A percentile compares a stretch with the other conserved stretches of the same genome.
phyloP scores from a whole-genome alignment of 164 flowering plant genomes.

The Sextonia rubra region DNA sequence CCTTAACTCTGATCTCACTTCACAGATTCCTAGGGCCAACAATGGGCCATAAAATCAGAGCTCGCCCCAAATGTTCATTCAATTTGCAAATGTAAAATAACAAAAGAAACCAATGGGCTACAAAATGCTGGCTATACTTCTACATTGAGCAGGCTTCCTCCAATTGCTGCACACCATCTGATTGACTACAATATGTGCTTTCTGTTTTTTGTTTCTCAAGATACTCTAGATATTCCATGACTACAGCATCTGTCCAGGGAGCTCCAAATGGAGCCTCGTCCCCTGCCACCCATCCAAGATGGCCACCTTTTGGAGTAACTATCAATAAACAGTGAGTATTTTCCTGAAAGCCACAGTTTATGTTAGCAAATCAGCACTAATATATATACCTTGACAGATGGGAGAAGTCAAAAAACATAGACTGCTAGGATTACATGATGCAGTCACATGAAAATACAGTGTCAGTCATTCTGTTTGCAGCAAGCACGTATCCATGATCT shows the following conservation, averaged over 20 bases:
- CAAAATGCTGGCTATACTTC: slow-evolving; percentile 13
- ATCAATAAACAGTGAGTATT: slow-evolving; percentile 75
- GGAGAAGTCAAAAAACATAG: neutral
- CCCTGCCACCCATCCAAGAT: slow-evolving; percentile 96
- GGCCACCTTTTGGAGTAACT: slow-evolving; percentile 93
- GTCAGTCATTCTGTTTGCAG: neutral
- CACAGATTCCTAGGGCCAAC: neutral
- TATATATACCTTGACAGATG: neutral
- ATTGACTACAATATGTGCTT: slow-evolving; percentile 6
- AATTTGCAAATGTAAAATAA: neutral
- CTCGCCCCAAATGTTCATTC: neutral
- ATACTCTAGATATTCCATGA: slow-evolving; percentile 77
- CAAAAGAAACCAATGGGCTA: neutral
- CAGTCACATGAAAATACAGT: neutral
- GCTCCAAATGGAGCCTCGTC: slow-evolving; percentile 71
- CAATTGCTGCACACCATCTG: slow-evolving; percentile 4
- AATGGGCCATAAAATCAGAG: neutral
- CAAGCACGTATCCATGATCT: too few species aligned
- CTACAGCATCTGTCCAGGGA: slow-evolving; percentile 90
- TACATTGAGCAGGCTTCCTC: slow-evolving; percentile 13
- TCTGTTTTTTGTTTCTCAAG: slow-evolving; percentile 34
- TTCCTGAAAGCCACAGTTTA: slow-evolving; percentile 37
- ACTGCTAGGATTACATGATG: neutral
- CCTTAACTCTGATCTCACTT: neutral
- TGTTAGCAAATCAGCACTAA: neutral